Evolutionary conservation across 192 early-diverging fungal species (phyloP).

Genomic region (Gamsiella multidivaricata): DNA sequence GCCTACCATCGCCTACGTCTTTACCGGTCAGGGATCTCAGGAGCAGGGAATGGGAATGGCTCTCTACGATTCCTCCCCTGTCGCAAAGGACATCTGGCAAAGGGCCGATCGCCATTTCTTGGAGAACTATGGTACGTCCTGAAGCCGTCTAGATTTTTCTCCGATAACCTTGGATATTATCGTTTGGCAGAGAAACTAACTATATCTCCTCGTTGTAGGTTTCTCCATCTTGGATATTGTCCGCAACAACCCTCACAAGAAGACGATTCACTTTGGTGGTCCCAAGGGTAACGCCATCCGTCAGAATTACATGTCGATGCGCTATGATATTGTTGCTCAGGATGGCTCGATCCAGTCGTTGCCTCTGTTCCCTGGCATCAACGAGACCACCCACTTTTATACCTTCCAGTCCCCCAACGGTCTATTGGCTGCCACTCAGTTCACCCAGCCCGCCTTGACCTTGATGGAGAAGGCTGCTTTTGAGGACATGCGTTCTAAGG

Average conservation of each 20-base stretch:
- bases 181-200: too few relatives aligned
- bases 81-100: constrained; percentile 92
- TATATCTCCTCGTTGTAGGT: constrained; percentile 34
- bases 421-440: constrained; percentile 93
- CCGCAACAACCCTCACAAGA: constrained; percentile 80
- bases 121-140: constrained; percentile 72
- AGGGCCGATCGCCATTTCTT: constrained; percentile 89
- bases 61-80: constrained; percentile 82
- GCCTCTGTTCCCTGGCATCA: constrained; percentile 90
- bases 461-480: constrained; percentile 92
- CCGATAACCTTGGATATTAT: too few relatives aligned
- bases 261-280: constrained; percentile 92
- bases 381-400: constrained; percentile 72
- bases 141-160: background rate
- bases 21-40: constrained; percentile 97
- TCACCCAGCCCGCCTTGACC: constrained; percentile 93
- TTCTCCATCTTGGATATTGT: constrained; percentile 94
- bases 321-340: constrained; percentile 87
- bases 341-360: constrained; percentile 79
- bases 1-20: constrained; percentile 89
- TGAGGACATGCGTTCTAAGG: constrained; percentile 89
- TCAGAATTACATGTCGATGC: constrained; percentile 86
- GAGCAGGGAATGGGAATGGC: constrained; percentile 97
- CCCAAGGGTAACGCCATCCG: constrained; percentile 85
- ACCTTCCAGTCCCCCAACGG: constrained; percentile 89